Evolutionary conservation across 2,329 filamentous ascomycete genomes (phyloP).

Genomic region (Fusarium guadeloupense): DNA sequence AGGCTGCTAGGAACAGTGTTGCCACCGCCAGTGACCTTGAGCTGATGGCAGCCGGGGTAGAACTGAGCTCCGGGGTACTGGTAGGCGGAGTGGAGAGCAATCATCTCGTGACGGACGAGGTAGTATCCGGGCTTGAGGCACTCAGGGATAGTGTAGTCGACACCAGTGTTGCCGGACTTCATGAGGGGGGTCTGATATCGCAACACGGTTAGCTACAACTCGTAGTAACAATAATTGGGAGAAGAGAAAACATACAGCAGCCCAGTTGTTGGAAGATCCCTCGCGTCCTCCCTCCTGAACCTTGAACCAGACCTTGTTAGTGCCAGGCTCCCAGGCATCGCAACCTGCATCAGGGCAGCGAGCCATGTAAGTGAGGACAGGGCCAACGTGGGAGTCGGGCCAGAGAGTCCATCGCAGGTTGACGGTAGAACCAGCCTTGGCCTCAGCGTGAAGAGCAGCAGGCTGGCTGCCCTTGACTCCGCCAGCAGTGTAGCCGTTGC

Average conservation of each 20-base stretch:
- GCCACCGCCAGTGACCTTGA: slow-evolving; percentile 62
- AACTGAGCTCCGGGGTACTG: slow-evolving; percentile 64
- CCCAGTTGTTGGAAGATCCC: slow-evolving; percentile 62
- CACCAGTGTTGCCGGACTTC: slow-evolving; percentile 54
- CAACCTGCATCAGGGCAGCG: slow-evolving; percentile 63
- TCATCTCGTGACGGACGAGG: slow-evolving; percentile 66
- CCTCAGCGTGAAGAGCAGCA: slow-evolving; percentile 63
- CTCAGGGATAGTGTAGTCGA: slow-evolving; percentile 63
- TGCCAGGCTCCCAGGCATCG: slow-evolving; percentile 58
- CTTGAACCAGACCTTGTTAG: slow-evolving; percentile 64
- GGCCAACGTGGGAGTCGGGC: slow-evolving; percentile 62
- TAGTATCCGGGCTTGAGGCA: slow-evolving; percentile 64
- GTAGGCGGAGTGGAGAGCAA: slow-evolving; percentile 61
- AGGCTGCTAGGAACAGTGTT: slow-evolving; percentile 52
- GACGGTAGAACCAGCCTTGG: slow-evolving; percentile 62
- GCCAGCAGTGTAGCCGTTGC: slow-evolving; percentile 61
- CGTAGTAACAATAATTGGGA: not conserved
- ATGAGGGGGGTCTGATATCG: slow-evolving; percentile 52
- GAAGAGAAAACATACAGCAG: slow-evolving; percentile 44
- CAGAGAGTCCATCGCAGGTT: slow-evolving; percentile 64
- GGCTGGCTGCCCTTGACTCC: slow-evolving; percentile 59
- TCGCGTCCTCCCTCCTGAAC: slow-evolving; percentile 59
- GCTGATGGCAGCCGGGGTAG: slow-evolving; percentile 67
- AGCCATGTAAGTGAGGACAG: slow-evolving; percentile 68
- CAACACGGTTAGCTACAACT: not conserved